Percentiles rank a stretch among this genome's conserved stretches.
phyloP scores from a whole-genome alignment of 169 alveolate species.

The Eimeria necatrix region DNA sequence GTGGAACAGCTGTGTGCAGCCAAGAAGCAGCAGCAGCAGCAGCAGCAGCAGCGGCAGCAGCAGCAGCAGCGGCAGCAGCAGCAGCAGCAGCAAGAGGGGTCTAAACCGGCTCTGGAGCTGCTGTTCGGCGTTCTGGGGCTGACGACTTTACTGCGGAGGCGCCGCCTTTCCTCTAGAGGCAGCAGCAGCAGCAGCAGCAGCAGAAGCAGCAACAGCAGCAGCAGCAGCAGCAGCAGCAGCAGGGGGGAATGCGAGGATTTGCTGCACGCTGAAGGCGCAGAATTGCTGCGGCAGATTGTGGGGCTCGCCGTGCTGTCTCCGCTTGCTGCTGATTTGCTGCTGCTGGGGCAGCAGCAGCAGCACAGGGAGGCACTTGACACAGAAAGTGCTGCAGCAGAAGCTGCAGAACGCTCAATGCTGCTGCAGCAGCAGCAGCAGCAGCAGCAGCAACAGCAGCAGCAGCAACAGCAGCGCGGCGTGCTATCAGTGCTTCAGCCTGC shows the following conservation, averaged over 20 bases:
- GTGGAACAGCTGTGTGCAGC: neutral
- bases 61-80: conserved; percentile 6
- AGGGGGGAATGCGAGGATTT: neutral
- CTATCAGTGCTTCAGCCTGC: neutral
- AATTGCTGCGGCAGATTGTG: neutral
- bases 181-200: neutral
- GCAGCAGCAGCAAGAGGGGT: conserved; percentile 9
- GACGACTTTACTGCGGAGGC: neutral
- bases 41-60: conserved; percentile 31
- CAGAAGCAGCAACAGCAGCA: neutral
- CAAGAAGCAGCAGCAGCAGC: conserved; percentile 24
- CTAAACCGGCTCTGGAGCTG: neutral
- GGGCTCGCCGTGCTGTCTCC: neutral
- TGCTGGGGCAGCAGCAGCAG: neutral
- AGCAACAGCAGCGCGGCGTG: neutral
- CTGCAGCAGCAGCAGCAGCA: neutral
- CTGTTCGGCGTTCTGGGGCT: neutral
- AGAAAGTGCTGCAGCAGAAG: neutral
- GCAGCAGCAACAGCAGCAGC: neutral
- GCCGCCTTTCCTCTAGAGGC: neutral
- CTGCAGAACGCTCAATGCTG: neutral
- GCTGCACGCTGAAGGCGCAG: neutral
- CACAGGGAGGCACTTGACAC: neutral
- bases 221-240: neutral
- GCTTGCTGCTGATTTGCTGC: neutral